Conservation (phyloP, 306 rosid species). For the Cucumis cinereus region DNA sequence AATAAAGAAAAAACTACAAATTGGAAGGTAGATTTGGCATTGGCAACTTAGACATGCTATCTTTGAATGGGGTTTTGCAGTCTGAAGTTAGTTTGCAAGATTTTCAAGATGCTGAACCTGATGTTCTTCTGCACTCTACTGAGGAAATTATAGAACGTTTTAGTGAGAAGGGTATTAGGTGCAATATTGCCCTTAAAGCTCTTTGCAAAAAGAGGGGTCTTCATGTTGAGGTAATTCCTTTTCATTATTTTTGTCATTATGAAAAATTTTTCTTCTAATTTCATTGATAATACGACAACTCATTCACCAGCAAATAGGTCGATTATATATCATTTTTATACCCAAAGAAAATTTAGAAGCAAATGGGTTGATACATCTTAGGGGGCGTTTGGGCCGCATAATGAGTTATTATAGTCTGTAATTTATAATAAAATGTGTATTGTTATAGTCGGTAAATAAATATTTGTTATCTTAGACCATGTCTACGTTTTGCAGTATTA, state of each 20-base stretch:
- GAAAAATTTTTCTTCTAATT: background rate
- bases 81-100: slow-evolving; percentile 51
- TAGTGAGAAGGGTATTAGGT: slow-evolving; percentile 33
- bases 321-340: no score
- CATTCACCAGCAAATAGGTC: background rate
- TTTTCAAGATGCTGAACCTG: slow-evolving; percentile 85
- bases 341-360: no score
- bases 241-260: background rate
- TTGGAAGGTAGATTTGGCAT: background rate
- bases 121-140: slow-evolving; percentile 48
- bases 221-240: slow-evolving; percentile 45
- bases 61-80: slow-evolving; percentile 27
- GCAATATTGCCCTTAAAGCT: slow-evolving; percentile 51
- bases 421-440: no score
- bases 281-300: background rate
- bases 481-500: no score
- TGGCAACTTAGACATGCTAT: background rate
- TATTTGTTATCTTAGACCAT: no score
- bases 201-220: slow-evolving; percentile 93
- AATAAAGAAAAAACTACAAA: background rate
- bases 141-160: slow-evolving; percentile 45
- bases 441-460: no score
- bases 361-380: no score
- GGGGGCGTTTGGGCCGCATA: no score
- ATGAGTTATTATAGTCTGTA: no score